Evolutionary conservation across 1,284 basidiomycete species (phyloP), one percentile per base, ranked within the genome.

Genomic region (Meira miltonrushii): DNA sequence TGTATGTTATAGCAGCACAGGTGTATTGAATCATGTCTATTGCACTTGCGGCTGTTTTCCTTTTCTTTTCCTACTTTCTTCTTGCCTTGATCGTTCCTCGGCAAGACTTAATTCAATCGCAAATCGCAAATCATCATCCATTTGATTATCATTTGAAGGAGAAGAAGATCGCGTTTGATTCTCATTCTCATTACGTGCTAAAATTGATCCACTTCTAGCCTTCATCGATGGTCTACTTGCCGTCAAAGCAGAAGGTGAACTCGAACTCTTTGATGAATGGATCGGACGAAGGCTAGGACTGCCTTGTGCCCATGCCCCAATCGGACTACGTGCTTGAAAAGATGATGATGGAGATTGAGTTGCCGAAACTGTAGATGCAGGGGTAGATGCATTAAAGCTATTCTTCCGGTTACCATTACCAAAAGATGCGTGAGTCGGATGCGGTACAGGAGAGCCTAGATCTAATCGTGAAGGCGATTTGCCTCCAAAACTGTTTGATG

Each of bases 21-120:
- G n/a, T n/a, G n/a, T n/a, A n/a, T n/a, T n/a, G n/a, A n/a, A n/a
- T n/a, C n/a, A n/a, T n/a, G n/a, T n/a, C 28, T 33, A 33, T 33
- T 33, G 28, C 28, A 33, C 8, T 33, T 33, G 28, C 8, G 28
- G 28, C 28, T 33, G 28, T 8, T 33, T 33, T 33, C 28, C 28
- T 8, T 33, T 33, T 8, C 8, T 33, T 8, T 33, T 33, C 8
- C 4, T 8, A 33, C 28, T 33, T 33, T 33, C 28, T 33, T 33
- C 28, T 33, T 33, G 46, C 12, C 46, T n/a, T 5, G 63, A 65
- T 23, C 63, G 43, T 46, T 74, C 61, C 46, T 76, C 74, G 11
- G 69, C 68, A 17, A 77, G 49, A 39, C 72, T 74, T 8, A 74
- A 57, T 55, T 71, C 71, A 28, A 77, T 62, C 1, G 71, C 74